Conservation (phyloP, 495 filamentous ascomycete genomes). For the Daldinia caldariorum region DNA sequence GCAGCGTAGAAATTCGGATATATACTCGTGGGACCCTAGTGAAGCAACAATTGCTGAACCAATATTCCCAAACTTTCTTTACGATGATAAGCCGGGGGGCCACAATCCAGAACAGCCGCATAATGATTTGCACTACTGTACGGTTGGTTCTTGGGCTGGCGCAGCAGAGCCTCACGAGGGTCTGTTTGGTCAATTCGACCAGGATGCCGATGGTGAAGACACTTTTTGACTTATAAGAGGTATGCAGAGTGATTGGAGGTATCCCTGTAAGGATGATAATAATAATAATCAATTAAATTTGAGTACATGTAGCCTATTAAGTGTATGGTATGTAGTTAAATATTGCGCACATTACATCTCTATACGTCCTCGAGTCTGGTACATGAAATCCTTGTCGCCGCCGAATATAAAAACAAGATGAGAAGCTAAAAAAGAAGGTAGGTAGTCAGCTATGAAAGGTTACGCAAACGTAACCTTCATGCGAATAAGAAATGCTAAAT, state of each 20-base stretch:
- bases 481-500: not conserved
- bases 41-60: slow-evolving; percentile 3
- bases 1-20: slow-evolving; percentile 17
- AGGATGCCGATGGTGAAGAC: slow-evolving; percentile 12
- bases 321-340: no score
- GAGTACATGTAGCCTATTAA: no score
- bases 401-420: not conserved
- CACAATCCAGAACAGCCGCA: not conserved
- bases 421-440: not conserved
- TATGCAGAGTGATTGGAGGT: no score
- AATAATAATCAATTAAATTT: no score
- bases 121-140: slow-evolving; percentile 1
- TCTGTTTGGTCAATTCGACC: not conserved
- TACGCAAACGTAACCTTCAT: not conserved
- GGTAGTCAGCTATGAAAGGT: not conserved
- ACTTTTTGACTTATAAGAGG: no score
- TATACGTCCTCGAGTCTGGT: not conserved
- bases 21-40: slow-evolving; percentile 15
- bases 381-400: not conserved
- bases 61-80: not conserved
- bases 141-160: slow-evolving; percentile 2
- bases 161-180: not conserved
- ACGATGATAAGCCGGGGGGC: not conserved
- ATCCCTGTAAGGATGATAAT: not conserved
- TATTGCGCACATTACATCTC: no score